A percentile compares a stretch with the other conserved stretches of the same genome.
Evolutionary conservation across 371 early-diverging fungal species (phyloP).

Genomic region (Racocetra persica): DNA sequence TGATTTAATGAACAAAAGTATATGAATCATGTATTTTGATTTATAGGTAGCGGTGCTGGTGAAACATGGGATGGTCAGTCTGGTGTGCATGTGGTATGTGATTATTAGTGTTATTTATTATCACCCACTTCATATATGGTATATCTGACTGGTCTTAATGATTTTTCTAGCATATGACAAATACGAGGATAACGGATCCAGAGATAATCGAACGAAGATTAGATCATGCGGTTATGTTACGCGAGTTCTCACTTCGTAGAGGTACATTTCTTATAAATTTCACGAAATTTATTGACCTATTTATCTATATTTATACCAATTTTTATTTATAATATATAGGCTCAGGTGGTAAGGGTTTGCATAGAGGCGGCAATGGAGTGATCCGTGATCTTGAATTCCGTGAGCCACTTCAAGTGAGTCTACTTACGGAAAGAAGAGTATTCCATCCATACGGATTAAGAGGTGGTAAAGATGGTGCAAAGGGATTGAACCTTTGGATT

Average conservation of each 20-base stretch:
- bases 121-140: not conserved
- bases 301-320: not conserved
- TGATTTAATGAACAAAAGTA: conserved; percentile 60
- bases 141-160: not conserved
- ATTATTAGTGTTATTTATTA: not conserved
- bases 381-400: conserved; percentile 86
- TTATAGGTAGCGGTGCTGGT: conserved; percentile 79
- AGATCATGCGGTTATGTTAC: conserved; percentile 80
- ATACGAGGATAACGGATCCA: conserved; percentile 96
- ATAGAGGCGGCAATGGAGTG: conserved; percentile 90
- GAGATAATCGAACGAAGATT: conserved; percentile 96
- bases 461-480: conserved; percentile 81
- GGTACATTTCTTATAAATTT: conserved; percentile 38
- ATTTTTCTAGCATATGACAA: conserved; percentile 92
- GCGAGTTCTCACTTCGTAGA: conserved; percentile 80
- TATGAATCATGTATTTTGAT: conserved; percentile 73
- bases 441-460: conserved; percentile 87
- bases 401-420: conserved; percentile 82
- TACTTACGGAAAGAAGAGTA: conserved; percentile 93
- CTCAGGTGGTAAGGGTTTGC: conserved; percentile 85
- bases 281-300: conserved; percentile 1
- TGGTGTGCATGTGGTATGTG: conserved; percentile 66
- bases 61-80: conserved; percentile 89
- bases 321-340: conserved; percentile 43
- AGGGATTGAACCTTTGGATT: conserved; percentile 84